Base-by-base conservation (phyloP, 2,329 filamentous ascomycete genomes). In the Claviceps purpurea region DNA sequence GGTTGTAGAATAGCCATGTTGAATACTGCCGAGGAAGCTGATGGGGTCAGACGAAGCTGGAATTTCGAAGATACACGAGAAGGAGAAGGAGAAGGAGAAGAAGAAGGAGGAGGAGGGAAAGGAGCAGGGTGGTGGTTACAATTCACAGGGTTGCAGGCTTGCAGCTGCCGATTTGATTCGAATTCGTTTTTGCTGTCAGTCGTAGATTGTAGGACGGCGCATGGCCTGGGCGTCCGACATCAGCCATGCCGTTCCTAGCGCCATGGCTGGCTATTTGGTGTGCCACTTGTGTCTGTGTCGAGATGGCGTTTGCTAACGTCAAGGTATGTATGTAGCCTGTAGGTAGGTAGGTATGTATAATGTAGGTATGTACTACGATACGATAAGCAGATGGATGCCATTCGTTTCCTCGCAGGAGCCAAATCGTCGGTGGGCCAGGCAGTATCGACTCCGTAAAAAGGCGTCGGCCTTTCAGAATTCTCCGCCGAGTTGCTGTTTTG, bases 1-100 rank as follows among this genome's bases (percentile, higher is more conserved):
- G 47, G 45, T 26, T 49, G 41, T 14, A 22, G 44, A 22, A 46
- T 39, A 10, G 52, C 42, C 52, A 54, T 52, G 49, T 51, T 53
- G 39, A 51, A 22, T 51, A 22, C 38, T 46, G 45, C 22, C 11
- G 5, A 40, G 42, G 7, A 26, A 16, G 37, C 26, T 24, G 11
- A 37, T 37, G 43, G 11, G n/a, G 26, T 30, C 26, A 30, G 26
- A 30, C 26, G 3, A 30, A 30, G 26, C 26, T 11, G 13, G 13
- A 37, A 47, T 30, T 30, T 30, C 8, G 10, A 47, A 6, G 42
- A 26, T 43, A 20, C 2, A 16, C 16, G 16, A n/a, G 14, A 30
- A 16, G 43, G 18, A 20, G 2, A 47, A 34, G 7, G 6, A 14
- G 6, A 26, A 10, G 18, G 8, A 16, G 3, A 26, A 26, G 24